Evolutionary conservation across 2,329 filamentous ascomycete species (phyloP).

Genomic region (Clonostachys solani): DNA sequence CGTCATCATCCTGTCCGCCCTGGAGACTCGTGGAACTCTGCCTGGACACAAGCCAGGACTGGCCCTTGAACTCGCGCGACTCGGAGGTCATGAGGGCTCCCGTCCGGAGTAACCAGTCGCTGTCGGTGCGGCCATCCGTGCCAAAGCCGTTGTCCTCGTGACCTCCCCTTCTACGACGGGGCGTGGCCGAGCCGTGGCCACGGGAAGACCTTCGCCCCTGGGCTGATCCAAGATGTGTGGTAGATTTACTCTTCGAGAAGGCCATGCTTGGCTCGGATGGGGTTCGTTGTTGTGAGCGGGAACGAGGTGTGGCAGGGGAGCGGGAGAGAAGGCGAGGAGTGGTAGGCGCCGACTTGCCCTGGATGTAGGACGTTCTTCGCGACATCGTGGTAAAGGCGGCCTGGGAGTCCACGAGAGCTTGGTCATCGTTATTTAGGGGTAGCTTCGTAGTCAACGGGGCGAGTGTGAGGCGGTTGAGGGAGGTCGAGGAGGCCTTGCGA

Average conservation of each 20-base stretch:
- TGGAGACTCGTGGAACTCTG: slow-evolving; percentile 60
- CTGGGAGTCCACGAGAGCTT: slow-evolving; percentile 12
- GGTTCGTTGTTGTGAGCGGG: slow-evolving; percentile 37
- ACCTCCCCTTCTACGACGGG: slow-evolving; percentile 20
- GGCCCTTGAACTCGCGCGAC: slow-evolving; percentile 63
- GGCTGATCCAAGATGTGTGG: slow-evolving; percentile 42
- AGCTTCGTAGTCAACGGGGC: slow-evolving; percentile 61
- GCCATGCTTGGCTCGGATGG: slow-evolving; percentile 25
- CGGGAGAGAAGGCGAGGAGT: slow-evolving; percentile 60
- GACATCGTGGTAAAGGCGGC: slow-evolving; percentile 18
- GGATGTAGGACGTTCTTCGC: slow-evolving; percentile 45
- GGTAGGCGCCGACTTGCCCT: slow-evolving; percentile 58
- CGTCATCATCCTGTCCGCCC: slow-evolving; percentile 44
- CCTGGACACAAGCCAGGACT: slow-evolving; percentile 63
- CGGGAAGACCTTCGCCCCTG: slow-evolving; percentile 3
- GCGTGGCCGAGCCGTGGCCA: slow-evolving; percentile 13
- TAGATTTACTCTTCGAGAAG: slow-evolving; percentile 60
- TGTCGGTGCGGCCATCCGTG: slow-evolving; percentile 38
- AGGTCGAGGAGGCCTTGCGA: slow-evolving; percentile 55
- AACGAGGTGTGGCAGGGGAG: slow-evolving; percentile 46
- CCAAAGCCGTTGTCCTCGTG: slow-evolving; percentile 17
- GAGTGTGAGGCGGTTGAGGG: slow-evolving; percentile 56
- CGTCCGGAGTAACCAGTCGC: slow-evolving; percentile 62
- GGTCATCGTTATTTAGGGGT: slow-evolving; percentile 33
- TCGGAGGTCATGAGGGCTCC: slow-evolving; percentile 59